Base-by-base conservation (phyloP, 371 early-diverging fungal genomes). In the Rhizopus arrhizus region DNA sequence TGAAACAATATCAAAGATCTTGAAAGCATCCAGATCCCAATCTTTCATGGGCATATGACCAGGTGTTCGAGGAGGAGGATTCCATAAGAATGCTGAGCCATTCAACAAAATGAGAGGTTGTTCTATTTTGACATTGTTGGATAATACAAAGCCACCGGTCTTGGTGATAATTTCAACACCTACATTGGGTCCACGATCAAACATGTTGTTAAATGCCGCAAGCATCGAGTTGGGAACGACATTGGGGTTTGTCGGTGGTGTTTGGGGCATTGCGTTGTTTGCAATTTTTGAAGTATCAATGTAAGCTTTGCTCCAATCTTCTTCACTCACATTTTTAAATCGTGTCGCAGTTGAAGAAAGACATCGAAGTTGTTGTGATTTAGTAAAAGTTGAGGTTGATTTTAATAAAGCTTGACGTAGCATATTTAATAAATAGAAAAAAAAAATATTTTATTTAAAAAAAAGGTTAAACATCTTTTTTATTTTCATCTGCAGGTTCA, bases 41-140 rank as follows among this genome's bases (percentile, higher is more conserved):
- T 64, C 68, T 53, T 74, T 67, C 56, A 76, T 65, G 16, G 70
- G 71, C 3, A 68, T 35, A 29, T 51, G 56, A 22, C 56, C 61
- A 11, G 56, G 46, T 35, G 48, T 22, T 7, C 68, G 61, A 22
- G 67, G 65, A n/a, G 81, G 80, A 5, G 72, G 72, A 32, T 71
- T 70, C 83, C 83, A 83, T 42, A 81, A 56, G 50, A 83, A 79
- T 33, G 78, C 64, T 13, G 79, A 70, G 2, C 81, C 81, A 58
- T 81, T 83, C 15, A 83, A 33, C 34, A 81, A 48, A 5, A 83
- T 73, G 4, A 83, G 38, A 10, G 81, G 80, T 16, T 78, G 69
- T 36, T 70, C 66, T 4, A 81, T 40, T 40, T 74, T 67, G 16
- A 79, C 65, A 59, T 75, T 73, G 57, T 78, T 76, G n/a, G 78